Evolutionary conservation across 2,329 filamentous ascomycete species (phyloP), one percentile per base, ranked within the genome.

Genomic region (Colletotrichum chrysophilum): DNA sequence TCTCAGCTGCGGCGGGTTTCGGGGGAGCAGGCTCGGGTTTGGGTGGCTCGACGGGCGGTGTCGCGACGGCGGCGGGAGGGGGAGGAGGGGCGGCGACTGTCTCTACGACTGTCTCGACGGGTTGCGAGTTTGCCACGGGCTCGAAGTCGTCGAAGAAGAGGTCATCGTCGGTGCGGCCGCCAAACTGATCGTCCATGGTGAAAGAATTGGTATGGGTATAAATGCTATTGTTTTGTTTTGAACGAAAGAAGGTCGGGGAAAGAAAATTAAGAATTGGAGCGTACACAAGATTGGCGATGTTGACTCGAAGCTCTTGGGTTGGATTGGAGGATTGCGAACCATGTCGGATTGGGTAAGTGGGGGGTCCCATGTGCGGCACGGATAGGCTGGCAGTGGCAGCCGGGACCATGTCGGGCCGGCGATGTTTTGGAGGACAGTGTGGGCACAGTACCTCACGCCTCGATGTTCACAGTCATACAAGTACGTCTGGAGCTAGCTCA

Each of bases 81-180:
- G 68, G 62, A 13, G 72, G 36, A 8, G 70, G 10, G 16, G 64
- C 71, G 26, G 60, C 70, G 16, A 24, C 30, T 21, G 65, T 64
- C 30, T 71, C 36, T 38, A 75, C 34, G 16, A 24, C 30, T 21
- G 65, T 64, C 30, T 71, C 36, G 32, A 75, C 34, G 13, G 64
- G 38, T 48, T 75, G 71, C 10, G 71, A 30, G 7, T 75, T 21
- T 43, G 34, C 60, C 48, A 76, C 71, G 9, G 90, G 90, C 81
- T 92, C 91, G 74, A 92, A 91, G 79, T 92, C 91, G 78, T 92
- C 91, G 76, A 89, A 88, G 80, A 92, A 92, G 75, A 92, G 86
- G 80, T 92, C 91, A 78, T 92, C 91, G 79, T 92, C 91, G 61
- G 91, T 92, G 24, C 91, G 87, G 64, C 90, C 90, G 75, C 88